Evolutionary conservation across 805 yeast genomes (phyloP).

Genomic region (Suhomyces sp.): DNA sequence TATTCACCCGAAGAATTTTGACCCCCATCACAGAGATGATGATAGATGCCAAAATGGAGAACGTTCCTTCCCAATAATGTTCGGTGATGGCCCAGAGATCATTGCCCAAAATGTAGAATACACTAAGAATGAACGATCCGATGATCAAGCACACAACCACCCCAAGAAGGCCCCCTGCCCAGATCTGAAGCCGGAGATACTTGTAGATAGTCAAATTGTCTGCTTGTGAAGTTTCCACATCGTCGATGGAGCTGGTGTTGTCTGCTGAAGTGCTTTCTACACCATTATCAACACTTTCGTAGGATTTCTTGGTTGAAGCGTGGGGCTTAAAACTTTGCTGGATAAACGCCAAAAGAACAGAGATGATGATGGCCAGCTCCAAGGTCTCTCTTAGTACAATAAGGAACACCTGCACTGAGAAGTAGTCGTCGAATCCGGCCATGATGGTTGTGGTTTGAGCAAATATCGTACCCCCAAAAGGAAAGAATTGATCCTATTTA

Average conservation of each 20-base stretch:
- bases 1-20: constrained; percentile 42
- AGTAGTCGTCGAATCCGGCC: constrained; percentile 21
- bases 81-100: constrained; percentile 48
- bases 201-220: constrained; percentile 7
- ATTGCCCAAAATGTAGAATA: constrained; percentile 41
- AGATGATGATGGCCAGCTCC: constrained; percentile 73
- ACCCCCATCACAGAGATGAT: constrained; percentile 49
- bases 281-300: too few species aligned
- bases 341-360: constrained; percentile 69
- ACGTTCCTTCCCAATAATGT: constrained; percentile 49
- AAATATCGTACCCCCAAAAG: too few species aligned
- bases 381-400: constrained; percentile 71
- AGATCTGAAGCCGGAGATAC: constrained; percentile 38
- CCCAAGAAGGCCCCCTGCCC: constrained; percentile 46
- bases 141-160: constrained; percentile 37
- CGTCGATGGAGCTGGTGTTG: neutral
- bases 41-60: constrained; percentile 44
- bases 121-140: constrained; percentile 38
- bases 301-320: neutral
- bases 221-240: neutral
- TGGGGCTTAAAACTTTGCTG: constrained; percentile 49
- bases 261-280: neutral
- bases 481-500: too few species aligned
- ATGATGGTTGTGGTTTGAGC: neutral
- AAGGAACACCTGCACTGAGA: constrained; percentile 72